Conservation (phyloP, 2,329 filamentous ascomycete genomes). For the Ilyonectria mors-panacis region DNA sequence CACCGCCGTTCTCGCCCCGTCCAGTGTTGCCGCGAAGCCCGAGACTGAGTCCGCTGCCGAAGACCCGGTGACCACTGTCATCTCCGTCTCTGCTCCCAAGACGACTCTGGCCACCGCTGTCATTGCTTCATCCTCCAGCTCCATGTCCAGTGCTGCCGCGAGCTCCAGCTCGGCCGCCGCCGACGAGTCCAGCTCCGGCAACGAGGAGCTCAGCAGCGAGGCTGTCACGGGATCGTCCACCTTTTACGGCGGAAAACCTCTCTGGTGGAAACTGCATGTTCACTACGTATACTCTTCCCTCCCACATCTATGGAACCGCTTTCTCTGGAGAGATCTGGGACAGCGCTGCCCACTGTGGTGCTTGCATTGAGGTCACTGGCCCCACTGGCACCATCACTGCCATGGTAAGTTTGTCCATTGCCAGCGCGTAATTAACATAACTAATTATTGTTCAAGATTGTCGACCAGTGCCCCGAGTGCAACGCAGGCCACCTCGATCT, state of each 20-base stretch:
- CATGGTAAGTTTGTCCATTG: slow-evolving; percentile 65
- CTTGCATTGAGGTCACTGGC: slow-evolving; percentile 73
- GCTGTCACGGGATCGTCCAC: slow-evolving; percentile 53
- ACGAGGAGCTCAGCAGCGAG: slow-evolving; percentile 23
- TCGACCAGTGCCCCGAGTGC: slow-evolving; percentile 63
- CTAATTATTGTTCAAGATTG: slow-evolving; percentile 51
- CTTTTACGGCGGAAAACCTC: slow-evolving; percentile 69
- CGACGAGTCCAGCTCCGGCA: slow-evolving; percentile 15
- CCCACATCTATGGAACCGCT: slow-evolving; percentile 72
- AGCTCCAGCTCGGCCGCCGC: slow-evolving; percentile 13
- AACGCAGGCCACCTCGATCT: slow-evolving; percentile 59
- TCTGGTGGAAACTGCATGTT: slow-evolving; percentile 75
- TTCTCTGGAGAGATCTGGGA: slow-evolving; percentile 72
- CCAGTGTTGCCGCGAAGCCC: slow-evolving; percentile 16
- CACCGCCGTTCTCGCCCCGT: slow-evolving; percentile 22
- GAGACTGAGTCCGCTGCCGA: slow-evolving; percentile 20
- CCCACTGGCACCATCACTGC: slow-evolving; percentile 71
- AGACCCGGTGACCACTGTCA: slow-evolving; percentile 9
- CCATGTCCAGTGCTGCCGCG: slow-evolving; percentile 10
- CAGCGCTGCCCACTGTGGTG: slow-evolving; percentile 69
- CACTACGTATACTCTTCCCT: slow-evolving; percentile 73
- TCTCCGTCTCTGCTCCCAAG: slow-evolving; percentile 17
- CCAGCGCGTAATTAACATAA: background rate
- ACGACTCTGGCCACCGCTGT: slow-evolving; percentile 35
- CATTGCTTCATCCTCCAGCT: slow-evolving; percentile 16